These are phyloP conservation scores for Magnolia sinica DNA, from an alignment of 164 flowering plant genomes.

Conservation along the genomic window DNA sequence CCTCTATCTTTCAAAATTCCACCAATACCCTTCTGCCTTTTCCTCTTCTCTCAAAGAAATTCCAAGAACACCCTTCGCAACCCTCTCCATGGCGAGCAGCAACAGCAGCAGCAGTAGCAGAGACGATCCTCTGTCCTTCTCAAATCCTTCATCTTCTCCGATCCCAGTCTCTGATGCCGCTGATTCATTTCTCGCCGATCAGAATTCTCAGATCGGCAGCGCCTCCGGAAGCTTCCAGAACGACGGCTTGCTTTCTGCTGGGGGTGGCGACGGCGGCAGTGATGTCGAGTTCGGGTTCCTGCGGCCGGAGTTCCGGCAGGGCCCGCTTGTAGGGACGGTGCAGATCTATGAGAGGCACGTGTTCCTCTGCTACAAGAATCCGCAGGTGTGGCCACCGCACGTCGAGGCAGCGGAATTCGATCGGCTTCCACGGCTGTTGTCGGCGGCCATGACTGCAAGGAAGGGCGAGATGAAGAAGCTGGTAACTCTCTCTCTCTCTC, in stretches of 20 bases:
- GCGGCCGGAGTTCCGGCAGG: conserved; percentile 60
- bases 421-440: conserved; percentile 80
- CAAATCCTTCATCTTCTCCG: conserved; percentile 49
- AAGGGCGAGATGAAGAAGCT: conserved; percentile 60
- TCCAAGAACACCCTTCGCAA: background rate
- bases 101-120: conserved; percentile 29
- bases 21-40: background rate
- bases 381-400: conserved; percentile 79
- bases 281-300: conserved; percentile 69
- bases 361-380: conserved; percentile 87
- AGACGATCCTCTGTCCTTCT: conserved; percentile 49
- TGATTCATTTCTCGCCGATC: conserved; percentile 29
- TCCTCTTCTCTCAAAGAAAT: background rate
- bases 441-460: conserved; percentile 68
- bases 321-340: conserved; percentile 64
- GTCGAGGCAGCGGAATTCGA: conserved; percentile 92
- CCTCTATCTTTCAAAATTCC: background rate
- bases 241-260: conserved; percentile 44
- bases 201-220: conserved; percentile 42
- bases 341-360: conserved; percentile 75
- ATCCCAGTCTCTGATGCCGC: conserved; percentile 42
- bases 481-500: conserved; percentile 13
- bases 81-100: conserved; percentile 21
- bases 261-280: conserved; percentile 29
- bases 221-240: conserved; percentile 77